Conservation (phyloP, 805 yeast species). For the Kockiozyma suomiensis region DNA sequence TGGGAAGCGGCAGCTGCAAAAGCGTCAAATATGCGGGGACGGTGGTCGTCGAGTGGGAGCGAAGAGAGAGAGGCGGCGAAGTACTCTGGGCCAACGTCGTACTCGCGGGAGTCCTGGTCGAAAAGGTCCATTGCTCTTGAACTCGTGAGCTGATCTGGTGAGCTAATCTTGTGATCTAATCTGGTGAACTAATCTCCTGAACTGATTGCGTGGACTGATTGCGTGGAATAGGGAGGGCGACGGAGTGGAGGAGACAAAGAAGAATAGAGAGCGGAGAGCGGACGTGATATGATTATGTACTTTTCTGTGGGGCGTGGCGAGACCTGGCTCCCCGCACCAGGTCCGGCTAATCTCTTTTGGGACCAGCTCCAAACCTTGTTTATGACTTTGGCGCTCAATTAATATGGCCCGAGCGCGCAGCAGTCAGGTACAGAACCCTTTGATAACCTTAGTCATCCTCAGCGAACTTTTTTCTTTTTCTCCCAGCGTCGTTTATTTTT, state of each 20-base stretch:
- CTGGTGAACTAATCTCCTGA: too few relatives aligned
- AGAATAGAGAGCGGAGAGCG: not conserved
- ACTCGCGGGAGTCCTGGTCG: slow-evolving; percentile 6
- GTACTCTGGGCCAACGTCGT: slow-evolving; percentile 10
- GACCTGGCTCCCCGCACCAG: slow-evolving; percentile 10
- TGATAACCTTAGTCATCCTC: not conserved
- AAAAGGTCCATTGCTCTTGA: slow-evolving; percentile 19
- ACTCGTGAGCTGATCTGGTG: too few relatives aligned
- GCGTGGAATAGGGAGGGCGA: not conserved
- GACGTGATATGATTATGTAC: slow-evolving; percentile 1
- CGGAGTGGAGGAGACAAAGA: not conserved
- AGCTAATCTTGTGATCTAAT: too few relatives aligned
- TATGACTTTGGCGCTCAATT: not conserved
- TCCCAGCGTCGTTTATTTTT: not conserved
- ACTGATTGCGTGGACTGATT: too few relatives aligned
- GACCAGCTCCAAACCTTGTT: not conserved
- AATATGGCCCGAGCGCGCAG: not conserved
- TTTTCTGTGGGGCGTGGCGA: slow-evolving; percentile 2
- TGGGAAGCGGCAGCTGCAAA: slow-evolving; percentile 2
- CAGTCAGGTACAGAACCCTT: not conserved
- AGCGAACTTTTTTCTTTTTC: not conserved
- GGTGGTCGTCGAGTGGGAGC: slow-evolving; percentile 13
- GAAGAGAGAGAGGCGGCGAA: slow-evolving; percentile 14
- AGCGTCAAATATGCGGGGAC: slow-evolving; percentile 5
- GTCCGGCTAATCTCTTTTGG: not conserved